A percentile compares a stretch with the other conserved stretches of the same genome.
These are phyloP conservation scores for Glaciozyma antarctica DNA, from an alignment of 768 basidiomycete species.

Conservation along the genomic window DNA sequence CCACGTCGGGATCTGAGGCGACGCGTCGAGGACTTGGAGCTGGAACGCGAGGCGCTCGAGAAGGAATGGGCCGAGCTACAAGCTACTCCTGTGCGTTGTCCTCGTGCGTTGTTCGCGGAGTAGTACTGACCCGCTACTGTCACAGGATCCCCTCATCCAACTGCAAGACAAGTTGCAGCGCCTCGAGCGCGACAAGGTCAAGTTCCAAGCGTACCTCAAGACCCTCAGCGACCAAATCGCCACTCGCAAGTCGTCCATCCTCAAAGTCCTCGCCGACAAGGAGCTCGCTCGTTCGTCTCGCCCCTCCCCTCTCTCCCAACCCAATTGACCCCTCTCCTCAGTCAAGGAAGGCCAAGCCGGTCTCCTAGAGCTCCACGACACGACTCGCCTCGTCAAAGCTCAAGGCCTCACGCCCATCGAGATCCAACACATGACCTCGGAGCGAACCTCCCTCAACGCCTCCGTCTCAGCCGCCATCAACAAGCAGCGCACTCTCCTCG, in stretches of 20 bases:
- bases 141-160: slow-evolving; percentile 42
- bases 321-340: slow-evolving; percentile 36
- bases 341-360: slow-evolving; percentile 56
- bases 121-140: slow-evolving; percentile 38
- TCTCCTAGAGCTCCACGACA: slow-evolving; percentile 54
- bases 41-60: slow-evolving; percentile 38
- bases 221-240: slow-evolving; percentile 44
- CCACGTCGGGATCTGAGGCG: neutral
- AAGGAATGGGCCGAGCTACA: slow-evolving; percentile 5
- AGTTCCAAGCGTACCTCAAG: slow-evolving; percentile 38
- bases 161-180: slow-evolving; percentile 54
- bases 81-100: slow-evolving; percentile 6
- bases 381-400: slow-evolving; percentile 59
- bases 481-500: slow-evolving; percentile 66
- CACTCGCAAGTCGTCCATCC: slow-evolving; percentile 64
- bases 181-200: slow-evolving; percentile 53
- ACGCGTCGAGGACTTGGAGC: slow-evolving; percentile 45
- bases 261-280: slow-evolving; percentile 46
- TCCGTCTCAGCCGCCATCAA: slow-evolving; percentile 39
- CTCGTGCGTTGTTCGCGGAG: slow-evolving; percentile 9
- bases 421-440: slow-evolving; percentile 78
- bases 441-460: slow-evolving; percentile 53
- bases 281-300: slow-evolving; percentile 40
- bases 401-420: slow-evolving; percentile 91
- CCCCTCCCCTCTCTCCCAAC: neutral